Evolutionary conservation across 148 eudicot species (phyloP), one percentile per base, ranked within the genome.

Genomic region (Amaranthus palmeri): DNA sequence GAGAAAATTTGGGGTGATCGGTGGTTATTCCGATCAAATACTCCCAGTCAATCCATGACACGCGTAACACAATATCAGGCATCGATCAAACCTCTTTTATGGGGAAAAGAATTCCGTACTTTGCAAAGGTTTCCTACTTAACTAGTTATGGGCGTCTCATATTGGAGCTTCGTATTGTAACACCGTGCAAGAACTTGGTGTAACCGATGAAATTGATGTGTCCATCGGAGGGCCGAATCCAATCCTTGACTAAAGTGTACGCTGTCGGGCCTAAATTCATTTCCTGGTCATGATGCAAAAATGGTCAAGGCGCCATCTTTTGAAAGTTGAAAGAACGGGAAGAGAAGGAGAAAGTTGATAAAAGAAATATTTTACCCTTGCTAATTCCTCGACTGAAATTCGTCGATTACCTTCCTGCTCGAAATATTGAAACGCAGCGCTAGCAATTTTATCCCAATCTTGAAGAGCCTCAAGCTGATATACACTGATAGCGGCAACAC

Each of bases 141-240:
- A 43, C 44, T 56, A 14, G 72, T 79, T 91, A 86, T 74, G 79
- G 85, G 14, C 80, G 91, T 79, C 99, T 89, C 18, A 89, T 66
- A 59, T 80, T 85, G 48, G 86, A 73, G 82, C 51, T 85, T 2
- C 97, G 88, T 44, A 90, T 69, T 4, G 97, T 91, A 54, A 95
- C 91, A 49, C 99, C 99, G 40, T 95, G 99, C 82, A 95, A 83
- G 82, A 91, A 95, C 80, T 95, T 95, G 59, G 99, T 91, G 77
- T 79, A 95, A 40, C 99, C 99, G 14, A 92, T 80, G 72, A 86
- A 88, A 86, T 86, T 91, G 59, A 95, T 81, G 72, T 83, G 88
- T 59, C 93, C 87, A 72, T 95, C 99, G 0, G 93, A 85, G 53
- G 44, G 73, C 81, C 98, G 84, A 71, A 95, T 88, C 97, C 99